Base-by-base conservation (phyloP, 2,329 filamentous ascomycete species). In the Talaromyces sp. region DNA sequence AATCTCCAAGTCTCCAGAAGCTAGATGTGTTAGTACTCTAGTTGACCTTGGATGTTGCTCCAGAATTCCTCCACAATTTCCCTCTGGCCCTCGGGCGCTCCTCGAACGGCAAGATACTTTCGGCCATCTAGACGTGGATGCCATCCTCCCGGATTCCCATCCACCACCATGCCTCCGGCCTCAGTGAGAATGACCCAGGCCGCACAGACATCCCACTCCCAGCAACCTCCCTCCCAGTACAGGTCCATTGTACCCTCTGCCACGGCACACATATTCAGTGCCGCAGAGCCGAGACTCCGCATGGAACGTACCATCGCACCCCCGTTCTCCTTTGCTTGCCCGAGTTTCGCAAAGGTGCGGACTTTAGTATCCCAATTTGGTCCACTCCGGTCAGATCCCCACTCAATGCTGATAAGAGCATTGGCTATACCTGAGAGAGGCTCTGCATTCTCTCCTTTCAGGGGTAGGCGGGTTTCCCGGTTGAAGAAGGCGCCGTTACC, bases 191-290 rank as follows among this genome's bases (percentile, higher is more conserved):
- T 80, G 2, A 84, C 77, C 84, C 83, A 86, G 0, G 80, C 84
- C 4, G 84, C 84, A 63, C 82, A 85, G 9, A 86, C 83, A 74
- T 86, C 84, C 84, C 84, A 86, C 7, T 82, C 82, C 83, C 83
- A 86, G 62, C 82, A 85, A 0, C 84, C 84, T 2, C 80, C 82
- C 62, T 86, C 84, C 84, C 84, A 87, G 55, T 86, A 86, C n/a
- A 82, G 63, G 70, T 87, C 84, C 46, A 86, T 52, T 19, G 74
- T 72, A 0, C 84, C 84, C 32, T 75, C 74, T 3, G 84, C 84
- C 22, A 86, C 82, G 6, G 70, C 77, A 63, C 84, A 86, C 13
- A 86, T 67, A 64, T 86, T 86, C 61, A 87, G 65, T 11, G 83
- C 84, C n/a, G 83, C 84, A 7, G 75, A 80, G 1, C 84, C 84